A percentile compares a stretch with the other conserved stretches of the same genome.
phyloP scores from a whole-genome alignment of 2,329 filamentous ascomycete genomes.

The Bretziella fagacearum region DNA sequence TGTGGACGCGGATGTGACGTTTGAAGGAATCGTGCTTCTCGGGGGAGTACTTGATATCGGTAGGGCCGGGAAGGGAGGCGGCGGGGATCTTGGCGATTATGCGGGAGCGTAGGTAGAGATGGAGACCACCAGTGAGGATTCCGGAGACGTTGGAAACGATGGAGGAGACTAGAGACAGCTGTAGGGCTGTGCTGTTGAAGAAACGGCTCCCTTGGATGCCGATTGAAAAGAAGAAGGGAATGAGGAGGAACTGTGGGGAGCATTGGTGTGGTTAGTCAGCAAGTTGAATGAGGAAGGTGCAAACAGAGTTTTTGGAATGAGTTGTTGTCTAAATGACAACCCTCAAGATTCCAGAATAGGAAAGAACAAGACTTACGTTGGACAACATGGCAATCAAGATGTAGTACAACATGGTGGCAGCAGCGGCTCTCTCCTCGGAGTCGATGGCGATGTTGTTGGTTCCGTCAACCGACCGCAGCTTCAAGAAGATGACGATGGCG shows the following conservation, averaged over 20 bases:
- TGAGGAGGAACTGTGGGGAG: slow-evolving; percentile 34
- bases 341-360: background rate
- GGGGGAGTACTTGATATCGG: slow-evolving; percentile 3
- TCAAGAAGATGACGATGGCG: slow-evolving; percentile 37
- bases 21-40: slow-evolving; percentile 10
- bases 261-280: slow-evolving; percentile 20
- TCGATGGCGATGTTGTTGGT: slow-evolving; percentile 36
- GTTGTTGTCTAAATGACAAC: too few relatives aligned
- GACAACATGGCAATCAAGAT: slow-evolving; percentile 38
- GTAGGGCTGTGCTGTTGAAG: slow-evolving; percentile 26
- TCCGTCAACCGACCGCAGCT: slow-evolving; percentile 23
- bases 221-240: slow-evolving; percentile 47
- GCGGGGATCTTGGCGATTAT: slow-evolving; percentile 25
- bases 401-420: slow-evolving; percentile 55
- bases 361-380: slow-evolving; percentile 30
- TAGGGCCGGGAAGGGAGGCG: background rate
- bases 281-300: background rate
- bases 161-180: slow-evolving; percentile 43
- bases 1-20: slow-evolving; percentile 9
- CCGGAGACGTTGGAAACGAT: slow-evolving; percentile 51
- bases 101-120: slow-evolving; percentile 50
- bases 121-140: slow-evolving; percentile 45
- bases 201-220: slow-evolving; percentile 26
- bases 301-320: too few relatives aligned
- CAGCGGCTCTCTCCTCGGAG: slow-evolving; percentile 41